A percentile compares a stretch with the other conserved stretches of the same genome.
phyloP scores from a whole-genome alignment of 106 monocot species.

The Apostasia ramifera region DNA sequence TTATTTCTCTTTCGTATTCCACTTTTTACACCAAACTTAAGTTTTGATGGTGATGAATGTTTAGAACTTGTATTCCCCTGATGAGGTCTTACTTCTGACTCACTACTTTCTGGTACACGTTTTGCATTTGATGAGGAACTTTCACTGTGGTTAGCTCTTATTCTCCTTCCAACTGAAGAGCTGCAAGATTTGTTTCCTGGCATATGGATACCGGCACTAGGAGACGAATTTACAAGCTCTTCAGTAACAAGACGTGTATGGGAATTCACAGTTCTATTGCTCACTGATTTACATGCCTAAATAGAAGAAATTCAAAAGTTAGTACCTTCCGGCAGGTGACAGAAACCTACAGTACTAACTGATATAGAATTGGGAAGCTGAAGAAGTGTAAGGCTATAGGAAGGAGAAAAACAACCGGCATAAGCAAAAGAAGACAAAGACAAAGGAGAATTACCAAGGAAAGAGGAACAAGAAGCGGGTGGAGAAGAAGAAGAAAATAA shows the following conservation, averaged over 20 bases:
- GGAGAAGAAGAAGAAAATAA: too few relatives aligned
- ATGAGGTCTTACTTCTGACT: conserved; percentile 64
- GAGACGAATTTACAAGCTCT: conserved; percentile 39
- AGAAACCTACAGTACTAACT: too few relatives aligned
- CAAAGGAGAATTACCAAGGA: too few relatives aligned
- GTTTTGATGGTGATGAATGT: conserved; percentile 36
- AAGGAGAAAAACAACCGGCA: too few relatives aligned
- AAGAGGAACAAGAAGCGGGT: too few relatives aligned
- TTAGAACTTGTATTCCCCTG: conserved; percentile 17
- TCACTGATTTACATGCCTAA: conserved; percentile 52
- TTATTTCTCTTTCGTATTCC: conserved; percentile 47
- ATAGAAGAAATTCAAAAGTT: neutral
- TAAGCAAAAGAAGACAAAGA: too few relatives aligned
- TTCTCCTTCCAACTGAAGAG: conserved; percentile 35
- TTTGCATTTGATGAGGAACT: conserved; percentile 81
- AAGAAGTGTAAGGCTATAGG: too few relatives aligned
- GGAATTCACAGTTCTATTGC: conserved; percentile 24
- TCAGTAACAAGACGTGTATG: conserved; percentile 23
- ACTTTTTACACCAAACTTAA: conserved; percentile 34
- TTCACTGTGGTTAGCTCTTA: conserved; percentile 61
- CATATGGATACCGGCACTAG: conserved; percentile 21
- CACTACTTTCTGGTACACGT: conserved; percentile 70
- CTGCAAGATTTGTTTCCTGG: conserved; percentile 32
- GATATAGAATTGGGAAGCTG: too few relatives aligned
- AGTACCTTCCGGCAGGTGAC: too few relatives aligned